Base-by-base conservation (phyloP, 2,329 filamentous ascomycete species). In the Aspergillus pseudoterreus region DNA sequence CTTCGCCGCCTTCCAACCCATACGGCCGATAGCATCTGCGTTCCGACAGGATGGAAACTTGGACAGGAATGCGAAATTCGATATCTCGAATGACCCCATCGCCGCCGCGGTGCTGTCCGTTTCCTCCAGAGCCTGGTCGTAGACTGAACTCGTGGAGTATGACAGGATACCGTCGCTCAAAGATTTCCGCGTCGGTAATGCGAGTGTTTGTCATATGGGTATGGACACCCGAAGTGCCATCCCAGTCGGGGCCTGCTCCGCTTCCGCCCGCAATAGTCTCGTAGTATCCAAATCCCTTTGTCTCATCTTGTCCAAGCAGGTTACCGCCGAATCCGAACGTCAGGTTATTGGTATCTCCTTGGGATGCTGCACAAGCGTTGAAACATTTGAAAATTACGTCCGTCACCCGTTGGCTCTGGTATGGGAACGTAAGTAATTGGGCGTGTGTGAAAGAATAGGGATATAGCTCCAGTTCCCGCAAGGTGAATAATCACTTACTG, bases 191-290 rank as follows among this genome's bases (percentile, higher is more conserved):
- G 66, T 92, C 88, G 0, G 88, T 91, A 64, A 92, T 92, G 12
- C 87, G 80, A 1, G 88, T 92, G 68, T 92, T 92, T 6, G 88
- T 92, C 85, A 91, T 90, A 72, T 92, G 87, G 2, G 83, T 87
- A 66, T 92, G 87, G n/a, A 92, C 87, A 14, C 87, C 88, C 47
- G 77, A 83, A 10, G 86, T 85, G 35, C 88, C 88, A 54, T 86
- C 77, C 88, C 88, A 92, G 12, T 78, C 77, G 0, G 84, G 80
- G 0, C 88, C 88, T 0, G 88, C 89, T 24, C 88, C 88, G 36
- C 80, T 83, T 0, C 89, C 89, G 36, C 89, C 88, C 0, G 86
- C 85, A 56, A 94, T 91, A 5, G 88, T 92, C 70, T 94, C 89
- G 68, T 90, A 90, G 72, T 91, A 91, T 10, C 87, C 88, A 64